Evolutionary conservation across 2,329 filamentous ascomycete species (phyloP).

Genomic region (Ophiostoma triangulosporum): DNA sequence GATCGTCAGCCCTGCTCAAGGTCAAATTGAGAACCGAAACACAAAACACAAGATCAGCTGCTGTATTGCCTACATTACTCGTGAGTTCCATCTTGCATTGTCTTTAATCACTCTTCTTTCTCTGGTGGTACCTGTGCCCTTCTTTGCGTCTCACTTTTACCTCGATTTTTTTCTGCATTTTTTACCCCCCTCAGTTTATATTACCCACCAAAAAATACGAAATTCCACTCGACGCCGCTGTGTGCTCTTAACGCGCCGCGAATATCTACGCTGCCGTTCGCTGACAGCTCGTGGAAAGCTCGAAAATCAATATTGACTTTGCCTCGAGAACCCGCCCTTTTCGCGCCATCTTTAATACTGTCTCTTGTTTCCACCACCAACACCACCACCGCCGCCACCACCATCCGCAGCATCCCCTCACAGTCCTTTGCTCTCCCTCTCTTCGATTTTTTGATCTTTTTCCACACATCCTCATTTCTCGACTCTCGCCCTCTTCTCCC

Average conservation of each 20-base stretch:
- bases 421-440: neutral
- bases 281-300: conserved; percentile 5
- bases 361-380: neutral
- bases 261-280: neutral
- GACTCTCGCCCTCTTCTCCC: conserved; percentile 2
- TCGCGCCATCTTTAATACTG: neutral
- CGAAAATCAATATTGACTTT: conserved; percentile 12
- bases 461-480: neutral
- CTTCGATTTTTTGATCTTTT: neutral
- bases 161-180: neutral
- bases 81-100: neutral
- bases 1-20: neutral
- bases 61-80: neutral
- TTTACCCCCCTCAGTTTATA: neutral
- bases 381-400: neutral
- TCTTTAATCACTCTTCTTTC: no score
- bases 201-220: conserved; percentile 3
- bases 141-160: neutral
- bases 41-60: neutral
- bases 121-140: neutral
- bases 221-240: neutral
- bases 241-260: neutral
- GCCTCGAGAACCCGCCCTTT: neutral
- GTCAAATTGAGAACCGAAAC: neutral
- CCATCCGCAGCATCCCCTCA: neutral